These are phyloP conservation scores for Pestalotiopsis sp. DNA, from an alignment of 2,329 filamentous ascomycete genomes.

Conservation along the genomic window DNA sequence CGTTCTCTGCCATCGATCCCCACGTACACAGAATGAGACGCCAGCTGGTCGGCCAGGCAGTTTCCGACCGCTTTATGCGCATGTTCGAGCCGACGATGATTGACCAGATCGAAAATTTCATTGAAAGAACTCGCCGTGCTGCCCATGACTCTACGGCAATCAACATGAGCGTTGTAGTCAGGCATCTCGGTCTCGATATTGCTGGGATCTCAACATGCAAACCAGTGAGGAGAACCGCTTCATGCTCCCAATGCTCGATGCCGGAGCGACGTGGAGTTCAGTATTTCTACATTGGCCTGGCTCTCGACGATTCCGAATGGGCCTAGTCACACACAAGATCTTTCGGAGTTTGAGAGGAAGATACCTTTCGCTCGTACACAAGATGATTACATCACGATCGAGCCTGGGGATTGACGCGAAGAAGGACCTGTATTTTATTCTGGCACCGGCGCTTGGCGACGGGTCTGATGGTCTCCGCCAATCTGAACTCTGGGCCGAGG, in stretches of 20 bases:
- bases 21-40: slow-evolving; percentile 19
- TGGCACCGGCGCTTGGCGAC: not conserved
- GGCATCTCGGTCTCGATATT: slow-evolving; percentile 21
- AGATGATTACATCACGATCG: slow-evolving; percentile 13
- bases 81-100: slow-evolving; percentile 22
- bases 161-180: slow-evolving; percentile 17
- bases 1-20: slow-evolving; percentile 12
- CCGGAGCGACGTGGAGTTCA: slow-evolving; percentile 16
- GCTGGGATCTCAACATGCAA: slow-evolving; percentile 18
- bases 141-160: slow-evolving; percentile 4
- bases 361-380: slow-evolving; percentile 2
- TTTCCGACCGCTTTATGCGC: slow-evolving; percentile 21
- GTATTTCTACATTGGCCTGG: slow-evolving; percentile 16
- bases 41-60: slow-evolving; percentile 18
- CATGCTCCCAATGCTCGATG: slow-evolving; percentile 16
- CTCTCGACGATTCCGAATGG: not conserved
- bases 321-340: slow-evolving; percentile 3
- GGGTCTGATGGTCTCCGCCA: not conserved
- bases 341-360: slow-evolving; percentile 8
- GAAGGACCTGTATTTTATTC: not conserved
- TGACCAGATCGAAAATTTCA: slow-evolving; percentile 21
- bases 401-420: not conserved
- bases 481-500: not conserved
- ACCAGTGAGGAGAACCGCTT: slow-evolving; percentile 19
- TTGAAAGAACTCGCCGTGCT: not conserved